Percentiles rank a stretch among this genome's conserved stretches.
Conservation (phyloP, 768 basidiomycete species). For the Lentinula guzmanii region DNA sequence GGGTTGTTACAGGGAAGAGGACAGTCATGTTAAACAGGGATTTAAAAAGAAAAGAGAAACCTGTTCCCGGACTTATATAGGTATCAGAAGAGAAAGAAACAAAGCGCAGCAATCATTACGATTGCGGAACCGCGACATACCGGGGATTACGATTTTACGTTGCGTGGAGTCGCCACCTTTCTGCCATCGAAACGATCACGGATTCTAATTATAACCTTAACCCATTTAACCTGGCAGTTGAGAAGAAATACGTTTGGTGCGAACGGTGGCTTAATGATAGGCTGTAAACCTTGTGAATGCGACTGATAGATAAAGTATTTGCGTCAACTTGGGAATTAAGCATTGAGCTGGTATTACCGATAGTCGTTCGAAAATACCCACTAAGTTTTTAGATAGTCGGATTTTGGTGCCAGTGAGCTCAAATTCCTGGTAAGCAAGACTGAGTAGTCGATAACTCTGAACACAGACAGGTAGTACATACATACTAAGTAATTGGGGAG, state of each 20-base stretch:
- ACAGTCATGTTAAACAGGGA: conserved; percentile 12
- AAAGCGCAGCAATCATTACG: not conserved
- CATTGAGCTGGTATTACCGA: no score
- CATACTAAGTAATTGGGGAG: no score
- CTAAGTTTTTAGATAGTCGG: no score
- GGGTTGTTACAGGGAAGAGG: conserved; percentile 44
- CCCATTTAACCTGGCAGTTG: not conserved
- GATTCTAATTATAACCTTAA: not conserved
- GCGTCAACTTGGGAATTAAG: no score
- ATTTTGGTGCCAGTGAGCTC: no score
- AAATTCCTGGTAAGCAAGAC: no score
- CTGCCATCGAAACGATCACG: not conserved
- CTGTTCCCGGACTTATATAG: not conserved
- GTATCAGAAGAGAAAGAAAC: not conserved
- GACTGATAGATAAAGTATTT: no score
- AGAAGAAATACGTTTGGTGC: not conserved
- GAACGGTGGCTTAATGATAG: not conserved
- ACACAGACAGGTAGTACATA: no score
- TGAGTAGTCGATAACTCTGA: no score
- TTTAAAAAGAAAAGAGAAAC: not conserved
- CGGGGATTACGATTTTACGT: not conserved
- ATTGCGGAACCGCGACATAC: not conserved
- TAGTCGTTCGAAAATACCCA: no score
- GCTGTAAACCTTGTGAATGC: not conserved
- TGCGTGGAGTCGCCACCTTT: not conserved